phyloP scores from a whole-genome alignment of 106 monocot genomes.

The Dioscorea dumetorum region DNA sequence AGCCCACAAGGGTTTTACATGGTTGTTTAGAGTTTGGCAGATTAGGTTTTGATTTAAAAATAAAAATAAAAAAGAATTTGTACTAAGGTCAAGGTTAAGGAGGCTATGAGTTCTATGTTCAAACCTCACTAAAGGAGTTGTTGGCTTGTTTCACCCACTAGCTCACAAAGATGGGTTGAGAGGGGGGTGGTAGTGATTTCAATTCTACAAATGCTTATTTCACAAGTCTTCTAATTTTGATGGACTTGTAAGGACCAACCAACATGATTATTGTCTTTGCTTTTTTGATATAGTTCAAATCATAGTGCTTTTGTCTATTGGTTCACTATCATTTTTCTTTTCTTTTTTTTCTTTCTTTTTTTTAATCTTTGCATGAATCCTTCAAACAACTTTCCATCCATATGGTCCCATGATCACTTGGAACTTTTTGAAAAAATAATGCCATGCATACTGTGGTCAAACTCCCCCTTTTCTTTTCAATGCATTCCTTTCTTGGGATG shows the following conservation, averaged over 20 bases:
- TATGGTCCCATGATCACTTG: background rate
- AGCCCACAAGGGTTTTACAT: background rate
- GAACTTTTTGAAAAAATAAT: background rate
- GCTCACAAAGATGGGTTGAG: background rate
- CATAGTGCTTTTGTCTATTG: background rate
- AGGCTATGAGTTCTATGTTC: slow-evolving; percentile 4
- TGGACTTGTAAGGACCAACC: background rate
- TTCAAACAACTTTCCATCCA: slow-evolving; percentile 3
- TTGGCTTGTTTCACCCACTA: slow-evolving; percentile 25
- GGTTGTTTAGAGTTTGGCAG: slow-evolving; percentile 28
- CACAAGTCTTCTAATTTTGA: slow-evolving; percentile 11
- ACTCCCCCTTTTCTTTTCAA: background rate
- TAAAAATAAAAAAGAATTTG: background rate
- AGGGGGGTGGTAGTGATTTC: background rate
- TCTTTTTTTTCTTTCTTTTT: background rate
- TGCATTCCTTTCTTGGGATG: background rate
- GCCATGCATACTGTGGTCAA: background rate
- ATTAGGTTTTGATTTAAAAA: slow-evolving; percentile 37
- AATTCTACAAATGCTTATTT: slow-evolving; percentile 13
- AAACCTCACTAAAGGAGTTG: slow-evolving; percentile 16
- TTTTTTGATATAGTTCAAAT: slow-evolving; percentile 3
- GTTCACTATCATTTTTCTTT: background rate
- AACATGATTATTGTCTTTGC: slow-evolving; percentile 11
- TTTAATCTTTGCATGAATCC: slow-evolving; percentile 4
- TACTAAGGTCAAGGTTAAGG: slow-evolving; percentile 3